Conservation (phyloP, 257 asterid species). For the Prunella vulgaris region DNA sequence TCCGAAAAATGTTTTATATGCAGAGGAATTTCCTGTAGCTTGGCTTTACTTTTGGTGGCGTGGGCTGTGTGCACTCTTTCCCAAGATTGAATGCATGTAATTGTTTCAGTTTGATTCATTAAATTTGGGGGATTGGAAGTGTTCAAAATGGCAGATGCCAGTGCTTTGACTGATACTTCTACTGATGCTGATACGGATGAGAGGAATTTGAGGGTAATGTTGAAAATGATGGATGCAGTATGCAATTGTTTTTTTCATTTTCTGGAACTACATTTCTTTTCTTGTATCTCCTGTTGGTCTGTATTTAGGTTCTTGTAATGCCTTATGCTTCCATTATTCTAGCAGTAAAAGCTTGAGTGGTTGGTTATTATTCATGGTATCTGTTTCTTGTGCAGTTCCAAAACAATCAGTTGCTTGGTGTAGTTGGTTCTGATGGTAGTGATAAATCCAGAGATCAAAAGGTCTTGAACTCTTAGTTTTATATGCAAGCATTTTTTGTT, state of each 20-base stretch:
- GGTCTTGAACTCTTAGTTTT: slow-evolving; percentile 36
- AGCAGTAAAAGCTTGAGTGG: slow-evolving; percentile 1
- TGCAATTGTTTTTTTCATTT: background rate
- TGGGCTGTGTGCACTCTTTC: slow-evolving; percentile 16
- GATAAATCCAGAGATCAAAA: slow-evolving; percentile 95
- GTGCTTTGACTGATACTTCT: slow-evolving; percentile 85
- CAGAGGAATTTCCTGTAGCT: slow-evolving; percentile 21
- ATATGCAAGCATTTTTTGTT: background rate
- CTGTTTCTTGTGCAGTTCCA: slow-evolving; percentile 48
- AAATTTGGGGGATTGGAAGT: slow-evolving; percentile 26
- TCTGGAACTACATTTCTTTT: background rate
- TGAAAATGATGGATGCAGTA: background rate
- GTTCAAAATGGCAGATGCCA: slow-evolving; percentile 65
- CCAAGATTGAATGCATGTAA: slow-evolving; percentile 19
- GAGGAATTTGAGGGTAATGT: slow-evolving; percentile 56
- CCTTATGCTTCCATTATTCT: background rate
- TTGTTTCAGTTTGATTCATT: slow-evolving; percentile 23
- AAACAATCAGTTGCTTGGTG: slow-evolving; percentile 42
- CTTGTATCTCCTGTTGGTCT: background rate
- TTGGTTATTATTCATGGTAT: slow-evolving; percentile 14
- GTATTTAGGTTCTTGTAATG: background rate
- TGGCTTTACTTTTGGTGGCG: slow-evolving; percentile 13
- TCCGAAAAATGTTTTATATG: background rate
- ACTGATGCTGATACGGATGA: slow-evolving; percentile 96
- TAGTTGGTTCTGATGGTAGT: slow-evolving; percentile 88